Conservation (phyloP, 192 early-diverging fungal species). For the Chytriomyces confervae region DNA sequence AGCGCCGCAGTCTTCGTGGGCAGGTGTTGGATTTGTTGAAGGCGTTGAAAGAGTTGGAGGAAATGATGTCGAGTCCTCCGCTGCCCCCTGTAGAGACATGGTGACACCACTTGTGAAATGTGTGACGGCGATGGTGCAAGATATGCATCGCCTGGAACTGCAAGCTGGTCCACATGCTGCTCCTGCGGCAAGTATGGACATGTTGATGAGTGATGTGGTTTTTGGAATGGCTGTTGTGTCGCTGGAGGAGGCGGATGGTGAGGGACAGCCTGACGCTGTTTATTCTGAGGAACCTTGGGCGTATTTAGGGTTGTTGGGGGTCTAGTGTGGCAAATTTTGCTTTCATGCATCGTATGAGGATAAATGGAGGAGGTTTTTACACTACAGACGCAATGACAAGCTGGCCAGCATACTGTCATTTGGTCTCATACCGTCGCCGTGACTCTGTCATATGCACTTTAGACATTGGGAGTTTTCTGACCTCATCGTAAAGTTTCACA, state of each 20-base stretch:
- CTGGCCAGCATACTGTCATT: too few species aligned
- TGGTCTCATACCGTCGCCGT: too few species aligned
- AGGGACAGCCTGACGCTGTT: neutral
- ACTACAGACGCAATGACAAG: too few species aligned
- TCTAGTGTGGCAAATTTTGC: neutral
- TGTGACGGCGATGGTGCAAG: constrained; percentile 7
- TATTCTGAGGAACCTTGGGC: constrained; percentile 9
- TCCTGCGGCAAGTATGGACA: neutral
- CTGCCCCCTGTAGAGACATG: neutral
- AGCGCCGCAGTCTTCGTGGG: neutral
- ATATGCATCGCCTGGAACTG: constrained; percentile 3
- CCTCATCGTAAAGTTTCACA: too few species aligned
- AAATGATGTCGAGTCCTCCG: neutral
- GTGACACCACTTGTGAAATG: constrained; percentile 1
- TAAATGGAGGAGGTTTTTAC: constrained; percentile 1
- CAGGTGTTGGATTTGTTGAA: constrained; percentile 25
- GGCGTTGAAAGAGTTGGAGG: constrained; percentile 24
- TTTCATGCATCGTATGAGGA: constrained; percentile 15
- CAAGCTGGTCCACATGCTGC: neutral
- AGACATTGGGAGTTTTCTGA: too few species aligned
- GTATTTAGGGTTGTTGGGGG: constrained; percentile 15
- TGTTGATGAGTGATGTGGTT: neutral
- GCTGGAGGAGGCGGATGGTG: constrained; percentile 12
- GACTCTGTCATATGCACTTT: too few species aligned
- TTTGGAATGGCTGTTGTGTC: constrained; percentile 18